Conservation (phyloP, 1,284 basidiomycete genomes). For the Boletellus deceptivus region DNA sequence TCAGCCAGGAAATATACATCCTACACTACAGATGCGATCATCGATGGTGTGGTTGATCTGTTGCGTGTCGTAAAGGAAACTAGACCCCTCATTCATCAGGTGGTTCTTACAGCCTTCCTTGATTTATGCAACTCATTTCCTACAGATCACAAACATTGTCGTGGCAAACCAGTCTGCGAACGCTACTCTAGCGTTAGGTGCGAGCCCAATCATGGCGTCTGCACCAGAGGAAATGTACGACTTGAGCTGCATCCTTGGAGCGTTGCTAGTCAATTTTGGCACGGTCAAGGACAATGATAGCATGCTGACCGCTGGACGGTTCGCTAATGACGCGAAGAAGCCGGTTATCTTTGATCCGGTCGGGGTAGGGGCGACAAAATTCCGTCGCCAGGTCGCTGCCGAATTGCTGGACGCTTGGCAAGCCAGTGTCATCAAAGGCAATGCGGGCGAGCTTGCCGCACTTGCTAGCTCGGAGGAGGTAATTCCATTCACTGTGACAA, state of each 20-base stretch:
- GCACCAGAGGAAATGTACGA: constrained; percentile 83
- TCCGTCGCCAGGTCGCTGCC: constrained; percentile 61
- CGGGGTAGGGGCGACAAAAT: constrained; percentile 83
- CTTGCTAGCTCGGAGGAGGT: constrained; percentile 77
- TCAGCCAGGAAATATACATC: constrained; percentile 12
- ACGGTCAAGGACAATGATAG: constrained; percentile 73
- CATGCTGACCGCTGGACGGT: constrained; percentile 78
- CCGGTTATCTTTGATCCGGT: constrained; percentile 94
- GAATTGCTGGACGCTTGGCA: constrained; percentile 86
- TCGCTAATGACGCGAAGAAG: constrained; percentile 70
- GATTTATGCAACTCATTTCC: constrained; percentile 6
- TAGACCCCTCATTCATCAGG: constrained; percentile 81
- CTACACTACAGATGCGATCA: constrained; percentile 34
- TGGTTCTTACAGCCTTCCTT: constrained; percentile 28
- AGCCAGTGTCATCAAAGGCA: constrained; percentile 92
- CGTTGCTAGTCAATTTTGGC: constrained; percentile 88
- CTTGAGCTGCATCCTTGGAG: constrained; percentile 65
- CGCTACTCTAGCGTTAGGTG: constrained; percentile 84
- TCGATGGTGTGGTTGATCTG: constrained; percentile 41
- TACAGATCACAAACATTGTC: constrained; percentile 87
- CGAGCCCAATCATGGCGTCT: constrained; percentile 93
- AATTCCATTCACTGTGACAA: constrained; percentile 4
- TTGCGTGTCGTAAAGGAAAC: constrained; percentile 50
- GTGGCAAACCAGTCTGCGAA: constrained; percentile 92
- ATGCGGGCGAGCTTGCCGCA: constrained; percentile 86